phyloP scores from a whole-genome alignment of 139 green algal genomes.

The Nannochloris sp. region DNA sequence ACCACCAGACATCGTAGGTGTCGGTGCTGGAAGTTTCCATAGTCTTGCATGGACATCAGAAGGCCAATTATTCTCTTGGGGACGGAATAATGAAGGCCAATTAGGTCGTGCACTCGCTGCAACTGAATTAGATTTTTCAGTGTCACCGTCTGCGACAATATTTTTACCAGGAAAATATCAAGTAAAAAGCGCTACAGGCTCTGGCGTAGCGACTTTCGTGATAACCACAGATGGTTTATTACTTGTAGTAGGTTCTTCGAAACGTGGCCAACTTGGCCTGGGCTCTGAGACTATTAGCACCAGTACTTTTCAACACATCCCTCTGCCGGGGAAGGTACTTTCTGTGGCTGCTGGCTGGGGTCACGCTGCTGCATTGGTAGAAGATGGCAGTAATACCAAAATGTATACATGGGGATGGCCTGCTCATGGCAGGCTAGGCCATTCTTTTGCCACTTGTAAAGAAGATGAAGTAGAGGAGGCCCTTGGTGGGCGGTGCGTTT shows the following conservation, averaged over 20 bases:
- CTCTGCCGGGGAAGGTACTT: conserved; percentile 1
- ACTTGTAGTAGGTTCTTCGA: conserved; percentile 33
- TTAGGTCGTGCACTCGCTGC: conserved; percentile 5
- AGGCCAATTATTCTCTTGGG: neutral
- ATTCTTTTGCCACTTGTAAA: conserved; percentile 15
- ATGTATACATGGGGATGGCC: conserved; percentile 31
- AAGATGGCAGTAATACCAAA: conserved; percentile 9
- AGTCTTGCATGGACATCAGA: conserved; percentile 20
- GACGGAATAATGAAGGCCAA: conserved; percentile 16
- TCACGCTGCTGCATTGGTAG: conserved; percentile 26
- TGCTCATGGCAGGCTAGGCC: conserved; percentile 18
- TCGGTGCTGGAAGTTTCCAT: conserved; percentile 29
- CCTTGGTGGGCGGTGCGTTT: conserved; percentile 14
- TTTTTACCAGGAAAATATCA: neutral
- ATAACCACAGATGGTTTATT: conserved; percentile 25
- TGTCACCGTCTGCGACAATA: neutral
- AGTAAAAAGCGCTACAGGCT: conserved; percentile 15
- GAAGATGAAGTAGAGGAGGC: conserved; percentile 20
- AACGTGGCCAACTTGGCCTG: conserved; percentile 43
- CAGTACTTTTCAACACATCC: neutral
- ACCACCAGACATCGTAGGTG: neutral
- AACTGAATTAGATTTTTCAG: conserved; percentile 2
- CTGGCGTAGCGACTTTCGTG: conserved; percentile 30
- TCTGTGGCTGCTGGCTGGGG: conserved; percentile 29
- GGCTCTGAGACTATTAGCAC: neutral